Conservation (phyloP, 2,329 filamentous ascomycete genomes). For the Venturia effusa region DNA sequence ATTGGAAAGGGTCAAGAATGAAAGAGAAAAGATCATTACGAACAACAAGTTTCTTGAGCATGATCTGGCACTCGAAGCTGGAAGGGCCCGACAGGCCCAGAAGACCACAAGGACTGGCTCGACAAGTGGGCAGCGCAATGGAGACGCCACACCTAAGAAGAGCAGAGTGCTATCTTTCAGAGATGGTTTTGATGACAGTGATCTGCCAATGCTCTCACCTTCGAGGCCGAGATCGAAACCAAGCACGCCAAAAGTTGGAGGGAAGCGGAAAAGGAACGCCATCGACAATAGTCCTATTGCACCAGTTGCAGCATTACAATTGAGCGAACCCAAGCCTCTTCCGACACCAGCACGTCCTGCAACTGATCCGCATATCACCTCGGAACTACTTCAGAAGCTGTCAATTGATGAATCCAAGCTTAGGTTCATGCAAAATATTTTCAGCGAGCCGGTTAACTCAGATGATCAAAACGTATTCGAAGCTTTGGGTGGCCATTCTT, state of each 20-base stretch:
- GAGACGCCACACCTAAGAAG: constrained; percentile 51
- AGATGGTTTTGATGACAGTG: constrained; percentile 67
- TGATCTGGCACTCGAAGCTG: constrained; percentile 50
- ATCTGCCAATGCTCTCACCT: constrained; percentile 45
- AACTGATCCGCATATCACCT: neutral
- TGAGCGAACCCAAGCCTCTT: constrained; percentile 6
- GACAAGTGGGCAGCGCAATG: constrained; percentile 20
- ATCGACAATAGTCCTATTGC: constrained; percentile 55
- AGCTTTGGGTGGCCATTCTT: constrained; percentile 50
- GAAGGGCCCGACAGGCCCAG: constrained; percentile 21
- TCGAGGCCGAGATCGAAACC: constrained; percentile 33
- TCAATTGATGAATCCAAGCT: neutral
- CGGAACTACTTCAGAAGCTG: constrained; percentile 7
- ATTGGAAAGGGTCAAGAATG: constrained; percentile 52
- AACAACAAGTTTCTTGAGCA: constrained; percentile 64
- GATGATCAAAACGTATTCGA: constrained; percentile 56
- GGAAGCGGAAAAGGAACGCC: constrained; percentile 57
- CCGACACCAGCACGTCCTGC: neutral
- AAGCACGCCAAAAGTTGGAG: constrained; percentile 47
- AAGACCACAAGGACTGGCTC: constrained; percentile 28
- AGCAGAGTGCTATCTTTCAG: constrained; percentile 49
- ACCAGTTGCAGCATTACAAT: constrained; percentile 10
- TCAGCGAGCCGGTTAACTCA: constrained; percentile 47
- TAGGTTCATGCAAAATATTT: constrained; percentile 46
- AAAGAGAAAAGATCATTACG: constrained; percentile 54